Evolutionary conservation across 768 basidiomycete genomes (phyloP), one percentile per base, ranked within the genome.

Genomic region (Serendipita sp.): DNA sequence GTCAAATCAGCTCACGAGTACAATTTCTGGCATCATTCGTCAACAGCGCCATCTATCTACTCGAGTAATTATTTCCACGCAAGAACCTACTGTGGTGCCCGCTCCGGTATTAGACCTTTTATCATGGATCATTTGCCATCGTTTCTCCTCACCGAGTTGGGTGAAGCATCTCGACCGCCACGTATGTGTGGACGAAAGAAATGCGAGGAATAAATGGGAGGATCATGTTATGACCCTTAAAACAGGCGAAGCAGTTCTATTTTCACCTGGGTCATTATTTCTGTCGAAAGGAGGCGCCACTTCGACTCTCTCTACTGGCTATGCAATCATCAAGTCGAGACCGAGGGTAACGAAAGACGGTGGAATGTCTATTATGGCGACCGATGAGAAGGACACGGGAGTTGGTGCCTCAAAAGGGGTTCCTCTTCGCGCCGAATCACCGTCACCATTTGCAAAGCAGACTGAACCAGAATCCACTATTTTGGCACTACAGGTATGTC

Each of bases 121-220:
- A 64, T 81, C 81, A 0, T 74, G 87, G 0, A 73, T 81, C 0
- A 80, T 89, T n/a, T 68, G 88, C 1, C 87, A 88, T 67, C 77
- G 87, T 1, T 89, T 89, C 71, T 86, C 86, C 0, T 88, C 88
- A 0, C 84, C 85, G 0, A 77, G 83, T 1, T 88, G 87, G 87
- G 86, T 85, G 83, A 78, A 83, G 0, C 85, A 88, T 68, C 70
- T 89, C 0, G 75, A 79, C 0, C 80, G 83, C n/a, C 86, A 88
- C 68, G 84, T 88, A 47, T 45, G 63, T 24, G 44, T 47, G 8
- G 60, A 38, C 8, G 54, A 65, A 10, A 62, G 38, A 15, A 41
- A 56, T 3, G 53, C 32, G 10, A 28, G 16, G 3, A 48, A 51
- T 16, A 30, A 35, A 10, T 5, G 32, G 16, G 56, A n/a, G 24